These are phyloP conservation scores for Colletotrichum tropicale DNA, from an alignment of 2,329 filamentous ascomycete species.

Conservation along the genomic window DNA sequence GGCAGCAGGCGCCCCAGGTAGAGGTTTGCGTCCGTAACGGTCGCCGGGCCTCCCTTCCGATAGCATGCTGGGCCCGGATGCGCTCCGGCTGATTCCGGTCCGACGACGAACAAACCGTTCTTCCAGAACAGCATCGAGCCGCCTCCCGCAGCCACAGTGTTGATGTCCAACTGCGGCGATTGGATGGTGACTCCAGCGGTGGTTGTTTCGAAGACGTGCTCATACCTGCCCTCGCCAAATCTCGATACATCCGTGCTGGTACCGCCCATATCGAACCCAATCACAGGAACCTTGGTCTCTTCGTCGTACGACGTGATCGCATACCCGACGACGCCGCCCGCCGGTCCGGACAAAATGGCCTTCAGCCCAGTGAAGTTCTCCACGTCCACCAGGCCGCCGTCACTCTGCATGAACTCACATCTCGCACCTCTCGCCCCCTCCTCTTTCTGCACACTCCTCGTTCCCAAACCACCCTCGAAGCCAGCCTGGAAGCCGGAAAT, in stretches of 20 bases:
- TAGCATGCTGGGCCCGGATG: slow-evolving; percentile 93
- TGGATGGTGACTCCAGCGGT: slow-evolving; percentile 95
- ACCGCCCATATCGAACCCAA: slow-evolving; percentile 96
- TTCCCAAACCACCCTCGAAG: slow-evolving; percentile 81
- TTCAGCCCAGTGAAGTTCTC: slow-evolving; percentile 83
- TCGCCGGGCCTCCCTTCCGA: slow-evolving; percentile 84
- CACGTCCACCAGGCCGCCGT: slow-evolving; percentile 76
- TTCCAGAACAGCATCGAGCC: slow-evolving; percentile 85
- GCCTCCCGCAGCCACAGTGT: slow-evolving; percentile 91
- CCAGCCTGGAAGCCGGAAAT: slow-evolving; percentile 75
- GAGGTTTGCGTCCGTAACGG: slow-evolving; percentile 92
- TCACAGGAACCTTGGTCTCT: slow-evolving; percentile 81
- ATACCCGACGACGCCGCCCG: slow-evolving; percentile 93
- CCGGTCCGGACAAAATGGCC: slow-evolving; percentile 87
- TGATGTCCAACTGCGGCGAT: slow-evolving; percentile 91
- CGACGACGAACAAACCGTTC: slow-evolving; percentile 89
- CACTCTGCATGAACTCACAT: slow-evolving; percentile 95
- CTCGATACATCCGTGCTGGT: slow-evolving; percentile 91
- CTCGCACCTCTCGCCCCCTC: slow-evolving; percentile 71
- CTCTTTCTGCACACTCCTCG: slow-evolving; percentile 72
- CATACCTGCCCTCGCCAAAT: slow-evolving; percentile 84
- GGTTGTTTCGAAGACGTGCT: slow-evolving; percentile 93
- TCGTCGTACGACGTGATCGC: slow-evolving; percentile 90
- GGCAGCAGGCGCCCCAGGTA: slow-evolving; percentile 84
- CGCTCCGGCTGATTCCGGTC: slow-evolving; percentile 86